Evolutionary conservation across 2,329 filamentous ascomycete species (phyloP).

Genomic region (Tolypocladium album): DNA sequence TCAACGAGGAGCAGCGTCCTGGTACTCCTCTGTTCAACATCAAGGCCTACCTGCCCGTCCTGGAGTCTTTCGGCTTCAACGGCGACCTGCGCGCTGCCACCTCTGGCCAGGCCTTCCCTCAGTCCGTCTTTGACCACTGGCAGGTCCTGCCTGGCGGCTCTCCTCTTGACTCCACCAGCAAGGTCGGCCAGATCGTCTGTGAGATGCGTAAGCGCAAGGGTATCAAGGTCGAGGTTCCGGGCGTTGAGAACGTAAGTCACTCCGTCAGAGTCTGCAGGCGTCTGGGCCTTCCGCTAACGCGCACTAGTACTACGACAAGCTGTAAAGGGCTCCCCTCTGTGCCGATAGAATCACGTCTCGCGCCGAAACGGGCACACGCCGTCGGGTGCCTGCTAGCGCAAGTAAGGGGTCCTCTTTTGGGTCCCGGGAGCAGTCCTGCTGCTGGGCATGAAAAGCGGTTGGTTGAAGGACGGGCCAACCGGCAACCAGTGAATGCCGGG

Average conservation of each 20-base stretch:
- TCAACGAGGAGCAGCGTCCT: slow-evolving; percentile 94
- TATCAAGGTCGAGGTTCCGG: slow-evolving; percentile 92
- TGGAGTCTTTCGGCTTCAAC: slow-evolving; percentile 99
- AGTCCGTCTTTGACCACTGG: slow-evolving; percentile 99
- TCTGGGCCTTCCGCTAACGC: slow-evolving; percentile 11
- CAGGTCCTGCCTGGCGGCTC: slow-evolving; percentile 91
- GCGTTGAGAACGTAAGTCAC: slow-evolving; percentile 83
- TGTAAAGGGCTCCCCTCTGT: slow-evolving; percentile 53
- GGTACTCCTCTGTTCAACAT: slow-evolving; percentile 99
- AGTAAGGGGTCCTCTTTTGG: slow-evolving; percentile 17
- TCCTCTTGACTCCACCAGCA: slow-evolving; percentile 70
- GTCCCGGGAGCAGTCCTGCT: slow-evolving; percentile 10
- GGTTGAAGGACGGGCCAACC: slow-evolving; percentile 18
- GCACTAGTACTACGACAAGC: slow-evolving; percentile 91
- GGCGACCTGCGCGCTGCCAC: slow-evolving; percentile 89
- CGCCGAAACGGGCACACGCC: slow-evolving; percentile 29
- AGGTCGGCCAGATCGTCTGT: slow-evolving; percentile 73
- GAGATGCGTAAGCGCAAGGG: slow-evolving; percentile 99
- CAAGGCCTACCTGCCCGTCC: slow-evolving; percentile 93
- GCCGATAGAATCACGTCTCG: slow-evolving; percentile 34
- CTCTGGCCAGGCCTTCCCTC: slow-evolving; percentile 96
- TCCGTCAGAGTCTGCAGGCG: neutral
- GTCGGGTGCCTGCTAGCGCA: slow-evolving; percentile 28
- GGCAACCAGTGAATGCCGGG: slow-evolving; percentile 19
- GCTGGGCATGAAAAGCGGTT: slow-evolving; percentile 3